Percentiles rank a stretch among this genome's conserved stretches.
These are phyloP conservation scores for Amphichorda felina DNA, from an alignment of 2,329 filamentous ascomycete species.

Conservation along the genomic window DNA sequence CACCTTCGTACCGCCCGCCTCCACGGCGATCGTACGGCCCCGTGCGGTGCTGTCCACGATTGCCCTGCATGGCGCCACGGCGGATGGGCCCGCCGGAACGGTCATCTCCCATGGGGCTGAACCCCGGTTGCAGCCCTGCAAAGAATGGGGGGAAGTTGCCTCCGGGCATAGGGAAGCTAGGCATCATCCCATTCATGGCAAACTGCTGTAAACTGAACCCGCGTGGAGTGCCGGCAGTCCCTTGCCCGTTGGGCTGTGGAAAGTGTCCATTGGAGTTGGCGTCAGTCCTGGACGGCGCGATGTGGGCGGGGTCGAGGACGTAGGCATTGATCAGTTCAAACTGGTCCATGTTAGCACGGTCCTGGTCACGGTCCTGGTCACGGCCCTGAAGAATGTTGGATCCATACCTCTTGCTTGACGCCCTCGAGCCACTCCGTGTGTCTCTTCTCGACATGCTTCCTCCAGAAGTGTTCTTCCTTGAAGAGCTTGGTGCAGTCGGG, in stretches of 20 bases:
- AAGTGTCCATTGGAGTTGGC: constrained; percentile 95
- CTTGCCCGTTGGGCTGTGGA: constrained; percentile 65
- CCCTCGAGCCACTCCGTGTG: constrained; percentile 78
- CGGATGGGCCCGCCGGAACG: constrained; percentile 57
- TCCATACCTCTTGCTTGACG: constrained; percentile 70
- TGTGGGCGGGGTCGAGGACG: constrained; percentile 86
- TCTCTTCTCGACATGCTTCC: constrained; percentile 94
- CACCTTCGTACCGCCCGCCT: constrained; percentile 33
- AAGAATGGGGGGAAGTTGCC: constrained; percentile 43
- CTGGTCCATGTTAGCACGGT: constrained; percentile 27
- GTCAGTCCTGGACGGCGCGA: constrained; percentile 85
- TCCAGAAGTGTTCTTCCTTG: constrained; percentile 95
- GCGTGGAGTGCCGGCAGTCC: constrained; percentile 72
- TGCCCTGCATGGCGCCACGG: constrained; percentile 41
- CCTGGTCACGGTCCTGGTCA: neutral
- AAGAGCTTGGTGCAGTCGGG: constrained; percentile 95
- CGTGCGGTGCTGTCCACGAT: constrained; percentile 46
- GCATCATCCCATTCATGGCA: constrained; percentile 46
- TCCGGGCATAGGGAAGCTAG: constrained; percentile 41
- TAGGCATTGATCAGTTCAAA: constrained; percentile 88
- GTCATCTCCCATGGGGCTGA: constrained; percentile 36
- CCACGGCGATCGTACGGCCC: constrained; percentile 61
- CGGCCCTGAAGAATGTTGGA: neutral
- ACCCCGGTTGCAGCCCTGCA: constrained; percentile 32
- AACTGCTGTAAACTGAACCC: constrained; percentile 81